phyloP scores from a whole-genome alignment of 2,329 filamentous ascomycete species.

The Magnaporthales sp. region DNA sequence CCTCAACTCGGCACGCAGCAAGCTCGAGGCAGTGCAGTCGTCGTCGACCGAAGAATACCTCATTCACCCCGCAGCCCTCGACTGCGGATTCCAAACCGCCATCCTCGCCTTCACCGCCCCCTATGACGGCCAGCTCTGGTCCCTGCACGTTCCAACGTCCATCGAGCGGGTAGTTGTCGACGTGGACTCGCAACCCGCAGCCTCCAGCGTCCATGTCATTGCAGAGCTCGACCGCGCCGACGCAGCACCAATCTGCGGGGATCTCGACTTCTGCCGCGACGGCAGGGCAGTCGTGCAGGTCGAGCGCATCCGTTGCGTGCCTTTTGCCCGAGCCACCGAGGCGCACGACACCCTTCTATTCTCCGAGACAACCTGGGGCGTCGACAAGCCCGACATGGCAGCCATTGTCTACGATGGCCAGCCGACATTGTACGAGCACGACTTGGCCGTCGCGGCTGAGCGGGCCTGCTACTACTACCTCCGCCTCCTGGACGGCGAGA shows the following conservation, averaged over 20 bases:
- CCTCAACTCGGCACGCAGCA: neutral
- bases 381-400: neutral
- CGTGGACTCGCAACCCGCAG: neutral
- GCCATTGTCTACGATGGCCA: neutral
- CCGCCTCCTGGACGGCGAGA: neutral
- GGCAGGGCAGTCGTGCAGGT: neutral
- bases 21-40: neutral
- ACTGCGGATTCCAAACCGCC: slow-evolving; percentile 25
- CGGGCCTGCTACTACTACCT: neutral
- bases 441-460: neutral
- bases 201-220: neutral
- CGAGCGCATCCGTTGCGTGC: neutral
- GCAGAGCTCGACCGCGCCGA: neutral
- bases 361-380: neutral
- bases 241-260: neutral
- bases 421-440: neutral
- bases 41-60: slow-evolving; percentile 8
- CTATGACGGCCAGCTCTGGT: slow-evolving; percentile 21
- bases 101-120: slow-evolving; percentile 24
- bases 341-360: neutral
- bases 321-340: neutral
- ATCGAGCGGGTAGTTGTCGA: slow-evolving; percentile 7
- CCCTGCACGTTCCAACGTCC: slow-evolving; percentile 20
- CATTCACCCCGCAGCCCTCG: slow-evolving; percentile 25
- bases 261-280: neutral